phyloP scores from a whole-genome alignment of 768 basidiomycete species.

The Panaeolus cyanescens region DNA sequence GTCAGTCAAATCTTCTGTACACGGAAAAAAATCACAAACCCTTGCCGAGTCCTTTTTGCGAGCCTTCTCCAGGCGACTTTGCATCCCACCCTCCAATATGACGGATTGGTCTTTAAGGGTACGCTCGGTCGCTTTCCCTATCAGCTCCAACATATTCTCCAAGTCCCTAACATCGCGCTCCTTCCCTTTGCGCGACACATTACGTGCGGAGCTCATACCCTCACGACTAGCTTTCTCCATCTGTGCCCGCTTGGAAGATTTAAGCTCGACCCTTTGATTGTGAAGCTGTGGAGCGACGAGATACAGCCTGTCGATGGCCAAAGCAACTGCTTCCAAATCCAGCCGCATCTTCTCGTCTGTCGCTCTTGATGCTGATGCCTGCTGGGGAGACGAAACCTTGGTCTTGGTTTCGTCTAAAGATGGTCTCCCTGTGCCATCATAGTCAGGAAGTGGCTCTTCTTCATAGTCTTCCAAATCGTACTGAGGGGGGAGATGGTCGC shows the following conservation, averaged over 20 bases:
- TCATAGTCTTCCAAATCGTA: constrained; percentile 61
- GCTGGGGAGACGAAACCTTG: constrained; percentile 24
- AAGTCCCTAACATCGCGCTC: constrained; percentile 56
- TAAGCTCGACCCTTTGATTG: constrained; percentile 92
- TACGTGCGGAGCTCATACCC: constrained; percentile 24
- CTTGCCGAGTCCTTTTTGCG: constrained; percentile 62
- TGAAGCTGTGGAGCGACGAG: constrained; percentile 84
- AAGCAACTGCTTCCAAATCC: constrained; percentile 83
- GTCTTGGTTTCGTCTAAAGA: constrained; percentile 40
- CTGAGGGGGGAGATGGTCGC: constrained; percentile 47
- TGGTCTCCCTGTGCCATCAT: constrained; percentile 40
- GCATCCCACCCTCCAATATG: constrained; percentile 61
- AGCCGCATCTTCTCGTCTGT: constrained; percentile 78
- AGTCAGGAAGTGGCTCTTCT: constrained; percentile 55
- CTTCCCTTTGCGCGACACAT: constrained; percentile 38
- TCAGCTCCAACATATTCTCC: constrained; percentile 68
- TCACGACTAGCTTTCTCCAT: constrained; percentile 69
- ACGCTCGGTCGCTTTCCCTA: constrained; percentile 71
- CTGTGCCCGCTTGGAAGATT: constrained; percentile 66
- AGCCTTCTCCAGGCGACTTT: constrained; percentile 53
- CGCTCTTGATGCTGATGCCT: constrained; percentile 27
- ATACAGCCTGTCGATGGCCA: constrained; percentile 90
- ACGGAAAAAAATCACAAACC: constrained; percentile 37
- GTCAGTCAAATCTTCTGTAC: not conserved
- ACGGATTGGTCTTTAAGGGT: constrained; percentile 73